A percentile compares a stretch with the other conserved stretches of the same genome.
Evolutionary conservation across 306 rosid species (phyloP).

Genomic region (Inga laurina): DNA sequence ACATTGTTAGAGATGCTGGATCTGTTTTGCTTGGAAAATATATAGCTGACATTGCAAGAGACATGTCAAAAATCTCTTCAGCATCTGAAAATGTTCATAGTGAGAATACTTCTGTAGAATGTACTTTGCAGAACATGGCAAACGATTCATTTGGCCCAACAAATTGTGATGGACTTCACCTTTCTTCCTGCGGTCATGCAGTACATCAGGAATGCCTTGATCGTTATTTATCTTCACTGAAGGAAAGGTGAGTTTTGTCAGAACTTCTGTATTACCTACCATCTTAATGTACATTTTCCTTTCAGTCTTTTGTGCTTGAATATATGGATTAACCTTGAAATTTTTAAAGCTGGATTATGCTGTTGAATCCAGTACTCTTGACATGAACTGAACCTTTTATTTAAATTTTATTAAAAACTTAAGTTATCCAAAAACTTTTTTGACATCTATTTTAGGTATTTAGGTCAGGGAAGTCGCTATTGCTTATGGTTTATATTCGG

Average conservation of each 20-base stretch:
- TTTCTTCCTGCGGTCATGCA: conserved; percentile 98
- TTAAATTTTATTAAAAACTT: not conserved
- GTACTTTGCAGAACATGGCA: conserved; percentile 42
- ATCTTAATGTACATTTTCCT: conserved; percentile 7
- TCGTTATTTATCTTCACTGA: conserved; percentile 81
- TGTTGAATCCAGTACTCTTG: not conserved
- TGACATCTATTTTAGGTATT: not conserved
- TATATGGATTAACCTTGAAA: not conserved
- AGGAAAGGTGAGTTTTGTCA: conserved; percentile 67
- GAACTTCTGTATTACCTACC: not conserved
- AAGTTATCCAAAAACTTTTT: not conserved
- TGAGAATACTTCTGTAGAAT: conserved; percentile 53
- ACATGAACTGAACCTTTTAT: not conserved
- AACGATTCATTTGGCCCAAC: conserved; percentile 76
- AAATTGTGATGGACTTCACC: conserved; percentile 85
- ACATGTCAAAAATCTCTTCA: conserved; percentile 53
- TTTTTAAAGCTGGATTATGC: not conserved
- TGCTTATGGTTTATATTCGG: not conserved
- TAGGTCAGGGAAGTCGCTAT: too few species aligned
- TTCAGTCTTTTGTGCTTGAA: not conserved
- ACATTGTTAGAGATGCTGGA: conserved; percentile 41
- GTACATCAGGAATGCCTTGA: conserved; percentile 96
- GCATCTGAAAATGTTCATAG: conserved; percentile 49
- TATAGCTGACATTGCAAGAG: conserved; percentile 64
- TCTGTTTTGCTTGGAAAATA: conserved; percentile 70